Percentiles rank a stretch among this genome's conserved stretches.
Conservation (phyloP, 495 filamentous ascomycete genomes). For the Hypoxylon fragiforme region DNA sequence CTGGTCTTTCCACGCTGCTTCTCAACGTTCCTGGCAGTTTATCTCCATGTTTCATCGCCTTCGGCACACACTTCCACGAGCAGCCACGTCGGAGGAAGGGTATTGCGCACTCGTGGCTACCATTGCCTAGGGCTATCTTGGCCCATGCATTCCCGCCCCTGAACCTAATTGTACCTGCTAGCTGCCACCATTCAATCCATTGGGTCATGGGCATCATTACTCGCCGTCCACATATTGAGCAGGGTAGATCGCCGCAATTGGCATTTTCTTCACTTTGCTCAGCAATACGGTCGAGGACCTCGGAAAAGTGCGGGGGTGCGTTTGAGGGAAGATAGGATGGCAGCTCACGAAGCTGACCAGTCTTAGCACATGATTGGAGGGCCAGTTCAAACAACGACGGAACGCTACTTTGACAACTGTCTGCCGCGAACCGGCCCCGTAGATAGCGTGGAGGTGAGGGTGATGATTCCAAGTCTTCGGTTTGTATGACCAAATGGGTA, state of each 20-base stretch:
- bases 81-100: conserved; percentile 69
- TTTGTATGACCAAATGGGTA: conserved; percentile 11
- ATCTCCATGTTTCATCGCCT: conserved; percentile 16
- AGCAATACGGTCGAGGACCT: conserved; percentile 46
- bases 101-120: conserved; percentile 44
- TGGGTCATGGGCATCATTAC: conserved; percentile 63
- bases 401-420: conserved; percentile 25
- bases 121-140: conserved; percentile 1
- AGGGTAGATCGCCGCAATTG: conserved; percentile 54
- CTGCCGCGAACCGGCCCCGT: background rate
- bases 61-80: conserved; percentile 65
- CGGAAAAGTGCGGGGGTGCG: conserved; percentile 47
- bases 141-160: background rate
- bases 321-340: conserved; percentile 50
- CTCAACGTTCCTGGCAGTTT: conserved; percentile 15
- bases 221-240: conserved; percentile 61
- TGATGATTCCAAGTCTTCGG: conserved; percentile 23
- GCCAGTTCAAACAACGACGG: conserved; percentile 63
- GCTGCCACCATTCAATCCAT: conserved; percentile 77
- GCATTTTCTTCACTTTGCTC: conserved; percentile 46
- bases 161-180: background rate
- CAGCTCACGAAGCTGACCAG: conserved; percentile 38
- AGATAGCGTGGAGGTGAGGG: conserved; percentile 8
- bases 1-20: background rate
- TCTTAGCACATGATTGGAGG: conserved; percentile 46